Conservation (phyloP, 2,329 filamentous ascomycete genomes). For the Monosporascus sp. region DNA sequence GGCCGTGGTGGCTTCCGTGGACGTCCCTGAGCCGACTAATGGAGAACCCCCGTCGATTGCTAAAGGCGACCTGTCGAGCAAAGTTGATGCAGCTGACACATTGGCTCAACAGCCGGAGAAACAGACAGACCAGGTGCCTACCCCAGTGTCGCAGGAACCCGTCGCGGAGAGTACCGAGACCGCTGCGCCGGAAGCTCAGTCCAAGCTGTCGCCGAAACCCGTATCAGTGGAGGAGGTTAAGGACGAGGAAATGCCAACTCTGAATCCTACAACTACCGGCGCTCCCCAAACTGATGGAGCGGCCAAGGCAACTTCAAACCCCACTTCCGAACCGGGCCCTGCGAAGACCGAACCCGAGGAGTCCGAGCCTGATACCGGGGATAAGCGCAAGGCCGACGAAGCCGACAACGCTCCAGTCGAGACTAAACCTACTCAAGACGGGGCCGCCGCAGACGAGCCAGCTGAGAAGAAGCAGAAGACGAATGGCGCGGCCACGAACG, state of each 20-base stretch:
- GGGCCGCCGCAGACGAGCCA: slow-evolving; percentile 17
- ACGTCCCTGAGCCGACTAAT: slow-evolving; percentile 9
- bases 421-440: slow-evolving; percentile 8
- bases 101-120: slow-evolving; percentile 18
- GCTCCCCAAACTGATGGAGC: slow-evolving; percentile 14
- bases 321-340: slow-evolving; percentile 5
- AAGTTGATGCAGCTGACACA: slow-evolving; percentile 12
- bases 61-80: slow-evolving; percentile 17
- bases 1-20: slow-evolving; percentile 3
- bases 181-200: slow-evolving; percentile 8
- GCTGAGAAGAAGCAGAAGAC: slow-evolving; percentile 37
- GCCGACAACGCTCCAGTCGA: not conserved
- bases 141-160: slow-evolving; percentile 3
- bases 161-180: slow-evolving; percentile 8
- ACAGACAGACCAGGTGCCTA: slow-evolving; percentile 10
- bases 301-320: slow-evolving; percentile 13
- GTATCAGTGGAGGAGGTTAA: slow-evolving; percentile 23
- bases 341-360: slow-evolving; percentile 18
- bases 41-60: slow-evolving; percentile 9
- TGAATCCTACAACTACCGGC: slow-evolving; percentile 8
- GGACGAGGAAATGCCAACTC: slow-evolving; percentile 18
- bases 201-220: slow-evolving; percentile 20
- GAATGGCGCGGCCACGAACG: slow-evolving; percentile 25
- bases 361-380: slow-evolving; percentile 9
- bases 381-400: slow-evolving; percentile 23